Evolutionary conservation across 2,329 filamentous ascomycete species (phyloP).

Genomic region (Scolecobasidium constrictum): DNA sequence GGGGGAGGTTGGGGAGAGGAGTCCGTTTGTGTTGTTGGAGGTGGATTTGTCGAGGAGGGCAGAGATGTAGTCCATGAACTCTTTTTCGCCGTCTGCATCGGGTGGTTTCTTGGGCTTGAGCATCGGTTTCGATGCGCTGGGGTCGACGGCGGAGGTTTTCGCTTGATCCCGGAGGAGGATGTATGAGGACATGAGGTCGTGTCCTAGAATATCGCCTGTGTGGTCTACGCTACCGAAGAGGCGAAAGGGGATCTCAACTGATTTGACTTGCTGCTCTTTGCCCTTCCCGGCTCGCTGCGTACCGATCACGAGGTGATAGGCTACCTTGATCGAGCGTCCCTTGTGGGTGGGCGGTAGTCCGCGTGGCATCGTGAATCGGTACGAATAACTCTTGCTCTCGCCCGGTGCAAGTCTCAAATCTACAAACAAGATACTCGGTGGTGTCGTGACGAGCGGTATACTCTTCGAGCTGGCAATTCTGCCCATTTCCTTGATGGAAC

Average conservation of each 20-base stretch:
- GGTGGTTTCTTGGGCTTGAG: constrained; percentile 13
- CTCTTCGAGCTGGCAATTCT: constrained; percentile 75
- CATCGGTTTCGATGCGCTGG: constrained; percentile 6
- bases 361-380: constrained; percentile 73
- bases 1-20: constrained; percentile 61
- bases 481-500: constrained; percentile 92
- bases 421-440: constrained; percentile 92
- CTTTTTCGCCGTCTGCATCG: constrained; percentile 32
- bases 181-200: constrained; percentile 91
- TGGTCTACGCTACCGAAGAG: constrained; percentile 86
- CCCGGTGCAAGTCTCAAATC: constrained; percentile 79
- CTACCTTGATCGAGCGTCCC: constrained; percentile 87
- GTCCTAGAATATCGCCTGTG: constrained; percentile 77
- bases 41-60: constrained; percentile 25
- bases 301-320: constrained; percentile 82
- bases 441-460: constrained; percentile 85
- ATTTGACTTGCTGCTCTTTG: constrained; percentile 67
- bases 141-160: constrained; percentile 31
- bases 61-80: constrained; percentile 38
- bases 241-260: constrained; percentile 87
- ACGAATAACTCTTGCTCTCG: constrained; percentile 79
- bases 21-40: constrained; percentile 32
- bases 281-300: constrained; percentile 74
- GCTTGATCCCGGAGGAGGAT: constrained; percentile 80
- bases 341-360: constrained; percentile 86